Conservation (phyloP, 1,139 yeast genomes). For the Diutina catenulata region DNA sequence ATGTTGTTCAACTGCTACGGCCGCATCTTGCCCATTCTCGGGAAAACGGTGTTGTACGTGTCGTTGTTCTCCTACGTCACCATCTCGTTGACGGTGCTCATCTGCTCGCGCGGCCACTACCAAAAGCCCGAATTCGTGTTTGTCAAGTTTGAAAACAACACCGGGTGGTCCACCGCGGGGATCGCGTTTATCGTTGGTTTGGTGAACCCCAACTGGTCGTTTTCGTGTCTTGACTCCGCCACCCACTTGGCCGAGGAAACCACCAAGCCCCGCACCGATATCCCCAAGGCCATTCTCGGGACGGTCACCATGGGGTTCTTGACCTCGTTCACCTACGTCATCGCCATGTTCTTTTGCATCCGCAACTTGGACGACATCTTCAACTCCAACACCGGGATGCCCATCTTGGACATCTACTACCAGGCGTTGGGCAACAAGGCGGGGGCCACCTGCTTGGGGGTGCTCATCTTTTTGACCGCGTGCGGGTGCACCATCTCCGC, state of each 20-base stretch:
- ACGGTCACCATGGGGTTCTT: conserved; percentile 57
- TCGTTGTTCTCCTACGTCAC: conserved; percentile 42
- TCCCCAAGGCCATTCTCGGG: conserved; percentile 52
- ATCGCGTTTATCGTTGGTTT: conserved; percentile 57
- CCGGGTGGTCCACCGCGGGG: conserved; percentile 52
- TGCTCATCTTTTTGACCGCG: conserved; percentile 48
- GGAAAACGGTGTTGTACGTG: conserved; percentile 40
- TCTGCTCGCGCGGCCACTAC: conserved; percentile 43
- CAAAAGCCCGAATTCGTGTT: conserved; percentile 51
- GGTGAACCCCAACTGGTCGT: conserved; percentile 60
- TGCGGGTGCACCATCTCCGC: conserved; percentile 60
- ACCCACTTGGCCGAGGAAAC: conserved; percentile 65
- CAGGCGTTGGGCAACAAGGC: conserved; percentile 44
- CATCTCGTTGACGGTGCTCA: conserved; percentile 45
- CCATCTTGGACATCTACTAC: conserved; percentile 48
- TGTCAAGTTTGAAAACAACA: conserved; percentile 44
- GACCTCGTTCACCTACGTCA: conserved; percentile 47
- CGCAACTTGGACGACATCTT: conserved; percentile 36
- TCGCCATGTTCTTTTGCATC: conserved; percentile 53
- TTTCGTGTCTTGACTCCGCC: conserved; percentile 58
- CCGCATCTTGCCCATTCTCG: conserved; percentile 40
- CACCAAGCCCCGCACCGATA: conserved; percentile 42
- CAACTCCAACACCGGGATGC: conserved; percentile 43
- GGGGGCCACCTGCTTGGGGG: conserved; percentile 50
- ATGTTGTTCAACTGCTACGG: conserved; percentile 48